phyloP scores from a whole-genome alignment of 495 filamentous ascomycete genomes.

The Elasticomyces elasticus region DNA sequence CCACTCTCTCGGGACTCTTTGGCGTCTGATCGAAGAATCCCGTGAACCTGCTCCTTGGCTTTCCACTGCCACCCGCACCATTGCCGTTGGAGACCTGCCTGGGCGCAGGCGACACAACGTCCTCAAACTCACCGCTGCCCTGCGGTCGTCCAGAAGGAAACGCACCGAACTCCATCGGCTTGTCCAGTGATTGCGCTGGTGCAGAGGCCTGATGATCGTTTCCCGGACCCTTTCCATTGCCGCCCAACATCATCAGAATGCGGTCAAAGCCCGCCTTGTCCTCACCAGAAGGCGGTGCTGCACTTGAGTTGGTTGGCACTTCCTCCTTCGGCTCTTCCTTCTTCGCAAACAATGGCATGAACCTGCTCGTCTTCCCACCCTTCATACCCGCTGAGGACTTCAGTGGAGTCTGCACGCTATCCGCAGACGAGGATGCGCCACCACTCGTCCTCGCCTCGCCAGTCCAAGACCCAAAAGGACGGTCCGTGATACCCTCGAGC shows the following conservation, averaged over 20 bases:
- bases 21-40: conserved; percentile 18
- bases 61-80: conserved; percentile 2
- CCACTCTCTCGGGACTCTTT: conserved; percentile 18
- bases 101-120: conserved; percentile 12
- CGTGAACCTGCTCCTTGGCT: conserved; percentile 16
- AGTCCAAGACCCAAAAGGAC: conserved; percentile 72
- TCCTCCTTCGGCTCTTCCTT: conserved; percentile 44
- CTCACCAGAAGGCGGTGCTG: conserved; percentile 46
- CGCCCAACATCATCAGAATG: conserved; percentile 72
- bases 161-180: too few species aligned
- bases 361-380: conserved; percentile 60
- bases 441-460: conserved; percentile 36
- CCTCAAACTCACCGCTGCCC: too few species aligned
- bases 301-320: conserved; percentile 27
- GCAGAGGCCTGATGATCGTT: too few species aligned
- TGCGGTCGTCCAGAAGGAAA: too few species aligned
- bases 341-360: conserved; percentile 73
- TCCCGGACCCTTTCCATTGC: conserved; percentile 30
- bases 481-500: conserved; percentile 59
- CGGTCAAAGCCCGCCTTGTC: conserved; percentile 87
- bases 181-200: background rate
- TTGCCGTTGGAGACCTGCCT: conserved; percentile 1
- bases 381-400: conserved; percentile 17
- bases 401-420: background rate
- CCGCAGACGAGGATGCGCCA: conserved; percentile 2